These are phyloP conservation scores for Pseudogymnoascus sp. DNA, from an alignment of 2,329 filamentous ascomycete genomes.

Conservation along the genomic window DNA sequence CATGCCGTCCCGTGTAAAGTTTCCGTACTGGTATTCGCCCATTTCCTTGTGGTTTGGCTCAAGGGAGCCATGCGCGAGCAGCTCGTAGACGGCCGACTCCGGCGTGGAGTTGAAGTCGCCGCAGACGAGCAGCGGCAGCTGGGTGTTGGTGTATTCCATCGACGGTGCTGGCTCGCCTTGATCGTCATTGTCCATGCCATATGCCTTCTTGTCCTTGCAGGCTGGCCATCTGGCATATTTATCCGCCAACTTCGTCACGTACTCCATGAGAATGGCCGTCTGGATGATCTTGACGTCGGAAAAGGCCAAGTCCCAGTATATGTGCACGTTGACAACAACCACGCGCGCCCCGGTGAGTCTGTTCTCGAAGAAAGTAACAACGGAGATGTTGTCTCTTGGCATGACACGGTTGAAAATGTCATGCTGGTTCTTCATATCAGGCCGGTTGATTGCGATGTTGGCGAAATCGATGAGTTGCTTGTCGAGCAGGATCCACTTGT, in stretches of 20 bases:
- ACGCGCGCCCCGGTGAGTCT: constrained; percentile 80
- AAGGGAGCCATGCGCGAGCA: constrained; percentile 75
- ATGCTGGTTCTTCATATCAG: constrained; percentile 94
- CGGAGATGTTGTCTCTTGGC: constrained; percentile 95
- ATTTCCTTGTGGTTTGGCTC: constrained; percentile 75
- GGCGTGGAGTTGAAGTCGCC: constrained; percentile 92
- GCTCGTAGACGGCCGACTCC: constrained; percentile 83
- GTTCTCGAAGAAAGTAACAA: constrained; percentile 89
- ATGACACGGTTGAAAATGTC: constrained; percentile 98
- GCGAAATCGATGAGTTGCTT: constrained; percentile 92
- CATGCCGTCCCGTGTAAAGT: constrained; percentile 87
- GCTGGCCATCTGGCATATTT: constrained; percentile 74
- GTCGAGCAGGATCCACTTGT: constrained; percentile 88
- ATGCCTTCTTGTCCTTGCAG: constrained; percentile 59
- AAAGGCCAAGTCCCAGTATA: constrained; percentile 87
- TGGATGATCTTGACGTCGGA: constrained; percentile 96
- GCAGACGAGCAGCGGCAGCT: constrained; percentile 85
- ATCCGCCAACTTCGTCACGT: constrained; percentile 78
- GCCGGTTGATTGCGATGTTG: constrained; percentile 83
- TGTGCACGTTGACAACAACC: constrained; percentile 88
- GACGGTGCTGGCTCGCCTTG: constrained; percentile 67
- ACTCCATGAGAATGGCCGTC: constrained; percentile 90
- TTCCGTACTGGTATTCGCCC: constrained; percentile 72
- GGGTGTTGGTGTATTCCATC: constrained; percentile 77
- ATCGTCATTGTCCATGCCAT: constrained; percentile 37